A percentile compares a stretch with the other conserved stretches of the same genome.
Evolutionary conservation across 805 yeast genomes (phyloP).

Genomic region (Kuraishia hungarica): DNA sequence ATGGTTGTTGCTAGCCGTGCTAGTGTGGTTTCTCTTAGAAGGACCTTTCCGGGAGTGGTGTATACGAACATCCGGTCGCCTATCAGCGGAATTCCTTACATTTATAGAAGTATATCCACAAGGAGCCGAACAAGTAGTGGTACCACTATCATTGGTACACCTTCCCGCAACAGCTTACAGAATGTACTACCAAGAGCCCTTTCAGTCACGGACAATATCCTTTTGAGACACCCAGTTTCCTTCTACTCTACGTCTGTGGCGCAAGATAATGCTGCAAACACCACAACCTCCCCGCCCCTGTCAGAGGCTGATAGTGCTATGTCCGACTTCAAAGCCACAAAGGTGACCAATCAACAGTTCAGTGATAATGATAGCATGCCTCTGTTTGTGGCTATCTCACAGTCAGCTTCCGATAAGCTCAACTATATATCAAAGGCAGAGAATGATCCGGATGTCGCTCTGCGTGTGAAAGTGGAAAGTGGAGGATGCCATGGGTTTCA

Average conservation of each 20-base stretch:
- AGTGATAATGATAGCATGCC: conserved; percentile 26
- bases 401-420: conserved; percentile 43
- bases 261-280: neutral
- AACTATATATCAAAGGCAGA: conserved; percentile 44
- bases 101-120: neutral
- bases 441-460: conserved; percentile 47
- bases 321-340: conserved; percentile 21
- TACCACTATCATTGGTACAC: too few species aligned
- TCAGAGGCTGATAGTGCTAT: conserved; percentile 4
- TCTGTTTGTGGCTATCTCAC: conserved; percentile 36
- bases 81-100: neutral
- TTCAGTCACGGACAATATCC: too few species aligned
- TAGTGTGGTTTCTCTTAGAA: neutral
- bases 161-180: too few species aligned
- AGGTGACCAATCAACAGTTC: conserved; percentile 21
- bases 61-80: neutral
- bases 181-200: neutral
- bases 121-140: neutral
- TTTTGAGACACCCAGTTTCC: neutral
- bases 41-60: neutral
- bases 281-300: neutral
- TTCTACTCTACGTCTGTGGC: neutral
- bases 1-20: neutral
- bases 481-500: conserved; percentile 99
- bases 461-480: conserved; percentile 75